A percentile compares a stretch with the other conserved stretches of the same genome.
phyloP scores from a whole-genome alignment of 306 rosid species.

The Glycine tomentella region DNA sequence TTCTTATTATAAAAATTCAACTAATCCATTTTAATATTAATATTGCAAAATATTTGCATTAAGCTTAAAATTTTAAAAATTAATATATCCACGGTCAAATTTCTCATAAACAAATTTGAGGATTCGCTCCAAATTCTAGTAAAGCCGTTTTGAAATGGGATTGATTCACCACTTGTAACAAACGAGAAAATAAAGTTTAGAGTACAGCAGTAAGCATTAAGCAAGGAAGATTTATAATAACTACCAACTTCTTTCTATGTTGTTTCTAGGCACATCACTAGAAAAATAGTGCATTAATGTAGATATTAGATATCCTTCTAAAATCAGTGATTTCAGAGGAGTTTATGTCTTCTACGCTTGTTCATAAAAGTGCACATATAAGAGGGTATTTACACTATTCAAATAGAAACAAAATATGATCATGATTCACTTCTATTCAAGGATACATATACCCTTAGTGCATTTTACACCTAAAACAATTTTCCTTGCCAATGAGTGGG shows the following conservation, averaged over 20 bases:
- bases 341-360: not conserved
- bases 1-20: too few relatives aligned
- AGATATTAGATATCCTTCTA: not conserved
- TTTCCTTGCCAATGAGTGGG: not conserved
- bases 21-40: not conserved
- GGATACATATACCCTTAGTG: not conserved
- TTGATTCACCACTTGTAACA: not conserved
- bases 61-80: not conserved
- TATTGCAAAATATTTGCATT: not conserved
- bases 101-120: not conserved
- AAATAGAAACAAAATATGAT: not conserved
- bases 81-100: not conserved
- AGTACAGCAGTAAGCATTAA: not conserved
- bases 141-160: not conserved
- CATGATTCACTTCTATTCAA: not conserved
- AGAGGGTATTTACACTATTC: constrained; percentile 9
- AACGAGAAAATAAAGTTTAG: not conserved
- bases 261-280: not conserved
- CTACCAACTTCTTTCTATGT: not conserved
- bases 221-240: constrained; percentile 2
- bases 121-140: not conserved
- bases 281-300: not conserved
- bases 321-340: not conserved
- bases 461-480: not conserved
- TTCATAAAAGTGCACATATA: constrained; percentile 16